A percentile compares a stretch with the other conserved stretches of the same genome.
These are phyloP conservation scores for Neurospora discreta DNA, from an alignment of 495 filamentous ascomycete genomes.

Conservation along the genomic window DNA sequence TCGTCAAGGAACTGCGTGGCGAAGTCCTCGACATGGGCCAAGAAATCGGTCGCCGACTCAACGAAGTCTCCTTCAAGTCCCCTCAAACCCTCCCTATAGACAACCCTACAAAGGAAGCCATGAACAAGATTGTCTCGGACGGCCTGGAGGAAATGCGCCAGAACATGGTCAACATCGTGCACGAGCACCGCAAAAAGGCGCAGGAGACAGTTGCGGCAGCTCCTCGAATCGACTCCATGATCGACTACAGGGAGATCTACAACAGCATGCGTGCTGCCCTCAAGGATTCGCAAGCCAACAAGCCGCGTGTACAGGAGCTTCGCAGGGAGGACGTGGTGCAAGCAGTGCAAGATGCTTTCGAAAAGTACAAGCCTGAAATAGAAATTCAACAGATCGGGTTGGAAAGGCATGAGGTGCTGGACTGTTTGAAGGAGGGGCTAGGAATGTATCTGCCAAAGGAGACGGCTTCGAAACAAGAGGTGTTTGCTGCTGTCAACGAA, in stretches of 20 bases:
- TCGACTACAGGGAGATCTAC: slow-evolving; percentile 73
- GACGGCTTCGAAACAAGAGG: slow-evolving; percentile 62
- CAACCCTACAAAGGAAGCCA: slow-evolving; percentile 51
- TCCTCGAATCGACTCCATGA: slow-evolving; percentile 10
- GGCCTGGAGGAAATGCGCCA: slow-evolving; percentile 68
- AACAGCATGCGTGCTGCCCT: slow-evolving; percentile 68
- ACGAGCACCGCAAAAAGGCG: slow-evolving; percentile 63
- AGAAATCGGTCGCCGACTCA: slow-evolving; percentile 72
- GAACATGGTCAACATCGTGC: slow-evolving; percentile 64
- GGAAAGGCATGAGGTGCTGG: slow-evolving; percentile 77
- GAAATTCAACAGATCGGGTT: slow-evolving; percentile 80
- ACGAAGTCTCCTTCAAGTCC: slow-evolving; percentile 46
- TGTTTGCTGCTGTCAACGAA: slow-evolving; percentile 70
- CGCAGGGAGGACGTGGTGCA: slow-evolving; percentile 70
- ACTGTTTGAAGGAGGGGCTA: slow-evolving; percentile 73
- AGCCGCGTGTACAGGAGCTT: slow-evolving; percentile 27
- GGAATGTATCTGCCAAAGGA: slow-evolving; percentile 56
- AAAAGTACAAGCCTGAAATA: slow-evolving; percentile 85
- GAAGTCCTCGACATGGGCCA: slow-evolving; percentile 91
- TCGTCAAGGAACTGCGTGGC: slow-evolving; percentile 78
- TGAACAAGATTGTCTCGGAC: slow-evolving; percentile 65
- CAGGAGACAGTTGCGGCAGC: slow-evolving; percentile 17
- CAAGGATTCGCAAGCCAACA: slow-evolving; percentile 50
- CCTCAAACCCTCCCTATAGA: slow-evolving; percentile 18
- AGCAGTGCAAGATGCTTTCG: slow-evolving; percentile 79